Conservation (phyloP, 2,329 filamentous ascomycete genomes). For the Ilyonectria mors-panacis region DNA sequence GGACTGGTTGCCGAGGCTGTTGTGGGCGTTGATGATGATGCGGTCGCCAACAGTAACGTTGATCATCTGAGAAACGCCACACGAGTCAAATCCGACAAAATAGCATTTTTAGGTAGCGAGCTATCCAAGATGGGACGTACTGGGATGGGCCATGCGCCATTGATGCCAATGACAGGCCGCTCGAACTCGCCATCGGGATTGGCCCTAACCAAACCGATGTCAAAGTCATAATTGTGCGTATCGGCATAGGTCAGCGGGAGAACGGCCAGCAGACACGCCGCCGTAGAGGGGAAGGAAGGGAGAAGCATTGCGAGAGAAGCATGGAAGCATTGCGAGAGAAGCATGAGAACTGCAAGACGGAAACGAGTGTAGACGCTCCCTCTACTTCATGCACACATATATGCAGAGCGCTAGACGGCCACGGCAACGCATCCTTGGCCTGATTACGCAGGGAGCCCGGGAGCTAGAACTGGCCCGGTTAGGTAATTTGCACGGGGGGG, state of each 20-base stretch:
- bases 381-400: background rate
- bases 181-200: conserved; percentile 77
- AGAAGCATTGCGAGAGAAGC: conserved; percentile 35
- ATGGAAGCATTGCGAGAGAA: conserved; percentile 36
- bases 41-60: conserved; percentile 74
- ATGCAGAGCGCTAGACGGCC: background rate
- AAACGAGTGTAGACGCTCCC: background rate
- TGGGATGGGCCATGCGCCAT: conserved; percentile 82
- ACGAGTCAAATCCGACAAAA: background rate
- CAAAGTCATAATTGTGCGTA: conserved; percentile 74
- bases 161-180: conserved; percentile 81
- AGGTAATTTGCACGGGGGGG: background rate
- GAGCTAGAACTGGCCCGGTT: background rate
- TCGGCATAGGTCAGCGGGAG: conserved; percentile 50
- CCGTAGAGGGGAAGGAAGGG: conserved; percentile 27
- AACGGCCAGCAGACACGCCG: conserved; percentile 38
- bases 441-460: background rate
- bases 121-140: background rate
- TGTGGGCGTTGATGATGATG: conserved; percentile 71
- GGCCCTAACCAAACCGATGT: conserved; percentile 78
- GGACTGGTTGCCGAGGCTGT: conserved; percentile 73
- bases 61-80: conserved; percentile 57
- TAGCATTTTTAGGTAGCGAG: background rate
- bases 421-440: background rate
- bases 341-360: background rate